Evolutionary conservation across 2,329 filamentous ascomycete species (phyloP), one percentile per base, ranked within the genome.

Genomic region (Colletotrichum sansevieriae): DNA sequence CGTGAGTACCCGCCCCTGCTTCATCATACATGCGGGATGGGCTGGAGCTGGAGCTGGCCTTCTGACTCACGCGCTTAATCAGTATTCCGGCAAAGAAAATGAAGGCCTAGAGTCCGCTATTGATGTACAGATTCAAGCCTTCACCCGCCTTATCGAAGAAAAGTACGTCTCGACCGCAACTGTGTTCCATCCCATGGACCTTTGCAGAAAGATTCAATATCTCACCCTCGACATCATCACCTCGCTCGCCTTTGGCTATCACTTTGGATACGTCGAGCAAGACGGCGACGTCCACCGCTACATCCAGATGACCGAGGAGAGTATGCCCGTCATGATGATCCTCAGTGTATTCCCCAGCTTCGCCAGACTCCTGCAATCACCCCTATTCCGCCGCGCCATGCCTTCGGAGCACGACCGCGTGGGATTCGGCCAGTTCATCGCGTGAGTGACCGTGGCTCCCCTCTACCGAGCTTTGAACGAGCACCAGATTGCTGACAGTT

Each of bases 191-290:
- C 76, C 82, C 4, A 78, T 87, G 75, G 85, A 88, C 72, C 73
- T 85, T 59, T 82, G 80, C 11, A 73, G 76, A 37, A 85, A 85
- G 68, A 79, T 82, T 3, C 84, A 86, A 47, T 88, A 81, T 76
- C 84, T 88, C 63, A 86, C 85, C 0, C 76, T 89, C 4, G 87
- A 89, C 66, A 82, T 87, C 44, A 87, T 90, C 70, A 85, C 82
- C 39, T 81, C 83, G 49, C 74, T 89, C 4, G 84, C 83, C 0
- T 84, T 88, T 51, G 87, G 86, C 11, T 73, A 83, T 57, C 74
- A 81, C 0, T 86, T 87, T 68, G 85, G 85, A 12, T 84, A 83
- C 70, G 72, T 87, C 0, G 79, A 80, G n/a, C 72, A 78, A 5
- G 83, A 88, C 71, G 74, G 77, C 3, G 85, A 88, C 68, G 78